These are phyloP conservation scores for Pseudoperonospora humuli DNA, from an alignment of 352 stramenopile genomes.

Conservation along the genomic window DNA sequence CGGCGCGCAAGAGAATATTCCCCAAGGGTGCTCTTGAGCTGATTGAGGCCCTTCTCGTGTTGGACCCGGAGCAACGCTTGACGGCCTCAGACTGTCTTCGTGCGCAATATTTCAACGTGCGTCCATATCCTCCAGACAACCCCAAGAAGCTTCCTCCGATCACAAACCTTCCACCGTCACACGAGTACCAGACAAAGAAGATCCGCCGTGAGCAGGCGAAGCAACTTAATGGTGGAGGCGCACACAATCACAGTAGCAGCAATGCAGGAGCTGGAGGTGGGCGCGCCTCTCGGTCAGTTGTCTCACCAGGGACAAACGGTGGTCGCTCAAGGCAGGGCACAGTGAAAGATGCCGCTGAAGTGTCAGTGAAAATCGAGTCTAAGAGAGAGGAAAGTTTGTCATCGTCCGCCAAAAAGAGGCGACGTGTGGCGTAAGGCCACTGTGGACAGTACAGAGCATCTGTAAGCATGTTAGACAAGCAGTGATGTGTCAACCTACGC, in stretches of 20 bases:
- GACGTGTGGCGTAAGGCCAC: slow-evolving; percentile 35
- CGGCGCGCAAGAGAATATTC: slow-evolving; percentile 65
- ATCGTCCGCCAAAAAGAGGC: slow-evolving; percentile 45
- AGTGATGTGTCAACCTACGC: background rate
- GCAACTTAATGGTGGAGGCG: slow-evolving; percentile 39
- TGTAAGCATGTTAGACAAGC: slow-evolving; percentile 6
- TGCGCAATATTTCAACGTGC: slow-evolving; percentile 90
- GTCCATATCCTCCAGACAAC: slow-evolving; percentile 55
- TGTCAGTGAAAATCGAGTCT: slow-evolving; percentile 23
- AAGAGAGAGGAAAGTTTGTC: slow-evolving; percentile 22
- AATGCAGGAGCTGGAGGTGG: slow-evolving; percentile 22
- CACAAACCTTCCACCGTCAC: slow-evolving; percentile 64
- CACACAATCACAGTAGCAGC: slow-evolving; percentile 28
- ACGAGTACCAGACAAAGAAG: slow-evolving; percentile 88
- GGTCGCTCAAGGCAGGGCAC: slow-evolving; percentile 14
- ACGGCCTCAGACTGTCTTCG: slow-evolving; percentile 89
- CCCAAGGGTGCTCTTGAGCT: slow-evolving; percentile 87
- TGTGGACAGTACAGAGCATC: background rate
- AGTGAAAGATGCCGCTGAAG: slow-evolving; percentile 13
- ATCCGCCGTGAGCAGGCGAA: slow-evolving; percentile 81
- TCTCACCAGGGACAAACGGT: slow-evolving; percentile 11
- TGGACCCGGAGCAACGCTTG: slow-evolving; percentile 91
- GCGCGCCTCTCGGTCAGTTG: slow-evolving; percentile 15
- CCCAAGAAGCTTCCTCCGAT: slow-evolving; percentile 60
- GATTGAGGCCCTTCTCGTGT: slow-evolving; percentile 90